These are phyloP conservation scores for Chamaecrista fasciculata DNA, from an alignment of 306 rosid genomes.

Conservation along the genomic window DNA sequence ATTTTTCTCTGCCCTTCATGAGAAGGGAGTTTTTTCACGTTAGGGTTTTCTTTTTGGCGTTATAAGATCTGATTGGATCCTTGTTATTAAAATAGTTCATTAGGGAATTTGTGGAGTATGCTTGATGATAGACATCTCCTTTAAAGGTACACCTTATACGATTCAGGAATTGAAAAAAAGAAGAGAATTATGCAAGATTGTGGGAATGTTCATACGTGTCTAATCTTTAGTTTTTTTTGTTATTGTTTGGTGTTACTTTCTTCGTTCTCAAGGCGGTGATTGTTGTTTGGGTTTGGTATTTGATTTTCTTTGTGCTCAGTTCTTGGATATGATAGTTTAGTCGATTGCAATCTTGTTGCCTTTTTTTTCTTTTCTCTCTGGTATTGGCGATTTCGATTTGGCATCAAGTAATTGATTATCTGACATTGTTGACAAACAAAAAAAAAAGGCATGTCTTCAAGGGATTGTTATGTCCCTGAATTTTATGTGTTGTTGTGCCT, in stretches of 20 bases:
- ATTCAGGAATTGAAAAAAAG: background rate
- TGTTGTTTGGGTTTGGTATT: background rate
- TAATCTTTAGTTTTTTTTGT: background rate
- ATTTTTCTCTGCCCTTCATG: background rate
- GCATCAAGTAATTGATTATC: background rate
- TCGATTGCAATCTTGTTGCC: background rate
- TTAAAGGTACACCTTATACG: background rate
- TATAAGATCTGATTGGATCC: too few species aligned
- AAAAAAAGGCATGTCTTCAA: background rate
- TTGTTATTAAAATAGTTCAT: background rate
- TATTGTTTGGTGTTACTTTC: background rate
- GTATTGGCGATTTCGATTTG: background rate
- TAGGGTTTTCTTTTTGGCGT: background rate
- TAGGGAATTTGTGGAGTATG: background rate
- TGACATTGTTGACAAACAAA: background rate
- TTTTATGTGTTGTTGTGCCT: background rate
- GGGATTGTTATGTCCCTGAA: background rate
- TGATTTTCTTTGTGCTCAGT: conserved; percentile 3
- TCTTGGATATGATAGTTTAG: background rate
- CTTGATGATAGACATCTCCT: background rate
- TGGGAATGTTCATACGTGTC: background rate
- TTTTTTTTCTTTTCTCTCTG: background rate
- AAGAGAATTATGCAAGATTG: background rate
- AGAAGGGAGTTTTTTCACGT: background rate
- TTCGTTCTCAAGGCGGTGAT: background rate